These are phyloP conservation scores for Globisporangium polare DNA, from an alignment of 352 stramenopile species.

Conservation along the genomic window DNA sequence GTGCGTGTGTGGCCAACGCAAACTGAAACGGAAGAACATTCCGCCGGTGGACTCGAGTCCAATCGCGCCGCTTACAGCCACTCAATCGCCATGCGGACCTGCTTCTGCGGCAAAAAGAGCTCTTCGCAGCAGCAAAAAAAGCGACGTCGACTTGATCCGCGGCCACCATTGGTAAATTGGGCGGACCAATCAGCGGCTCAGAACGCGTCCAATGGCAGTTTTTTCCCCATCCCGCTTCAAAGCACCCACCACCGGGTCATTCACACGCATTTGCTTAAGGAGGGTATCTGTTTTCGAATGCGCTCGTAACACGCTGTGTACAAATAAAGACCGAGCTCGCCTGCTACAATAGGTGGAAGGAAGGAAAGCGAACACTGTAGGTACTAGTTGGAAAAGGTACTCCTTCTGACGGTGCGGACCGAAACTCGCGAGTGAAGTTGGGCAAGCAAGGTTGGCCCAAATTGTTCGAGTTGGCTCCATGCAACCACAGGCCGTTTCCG, in stretches of 20 bases:
- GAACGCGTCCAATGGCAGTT: slow-evolving; percentile 4
- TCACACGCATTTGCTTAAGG: too few species aligned
- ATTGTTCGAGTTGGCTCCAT: neutral
- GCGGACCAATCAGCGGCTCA: slow-evolving; percentile 15
- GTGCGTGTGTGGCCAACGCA: neutral
- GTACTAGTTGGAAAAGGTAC: too few species aligned
- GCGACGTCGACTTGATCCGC: slow-evolving; percentile 15
- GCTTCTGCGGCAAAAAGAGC: too few species aligned
- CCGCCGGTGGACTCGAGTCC: slow-evolving; percentile 11
- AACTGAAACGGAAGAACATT: slow-evolving; percentile 14
- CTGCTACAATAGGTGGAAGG: too few species aligned
- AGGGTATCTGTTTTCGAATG: too few species aligned
- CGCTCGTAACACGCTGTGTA: too few species aligned
- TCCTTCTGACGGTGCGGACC: too few species aligned
- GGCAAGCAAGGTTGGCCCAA: too few species aligned
- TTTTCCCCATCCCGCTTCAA: too few species aligned
- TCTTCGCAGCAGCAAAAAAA: slow-evolving; percentile 1
- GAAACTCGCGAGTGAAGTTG: neutral
- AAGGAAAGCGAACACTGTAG: too few species aligned
- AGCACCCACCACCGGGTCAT: too few species aligned
- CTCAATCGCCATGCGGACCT: neutral
- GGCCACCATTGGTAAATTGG: slow-evolving; percentile 12
- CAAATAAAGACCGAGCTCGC: too few species aligned
- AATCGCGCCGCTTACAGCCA: neutral
- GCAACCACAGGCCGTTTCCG: slow-evolving; percentile 4